Percentiles rank a stretch among this genome's conserved stretches.
Conservation (phyloP, 2,329 filamentous ascomycete genomes). For the Pseudogymnoascus sp. region DNA sequence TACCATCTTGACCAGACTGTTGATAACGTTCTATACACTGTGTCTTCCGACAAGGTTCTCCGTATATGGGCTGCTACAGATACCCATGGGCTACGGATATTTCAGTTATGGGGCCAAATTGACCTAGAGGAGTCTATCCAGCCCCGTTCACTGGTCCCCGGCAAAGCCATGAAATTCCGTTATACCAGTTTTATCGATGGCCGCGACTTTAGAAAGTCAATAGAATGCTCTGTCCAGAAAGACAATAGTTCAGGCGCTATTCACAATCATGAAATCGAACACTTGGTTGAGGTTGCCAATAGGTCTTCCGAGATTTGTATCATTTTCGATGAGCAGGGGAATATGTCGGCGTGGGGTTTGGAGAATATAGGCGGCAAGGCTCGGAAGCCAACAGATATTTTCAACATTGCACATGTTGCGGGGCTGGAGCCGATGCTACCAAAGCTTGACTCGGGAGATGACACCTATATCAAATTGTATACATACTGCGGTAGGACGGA, state of each 20-base stretch:
- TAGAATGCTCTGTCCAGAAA: constrained; percentile 65
- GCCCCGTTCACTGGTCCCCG: constrained; percentile 17
- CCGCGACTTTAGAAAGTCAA: constrained; percentile 68
- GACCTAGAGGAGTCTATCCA: constrained; percentile 68
- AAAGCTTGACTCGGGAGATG: constrained; percentile 4
- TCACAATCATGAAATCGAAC: constrained; percentile 66
- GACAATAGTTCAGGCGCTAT: constrained; percentile 41
- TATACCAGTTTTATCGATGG: constrained; percentile 80
- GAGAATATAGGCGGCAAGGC: constrained; percentile 73
- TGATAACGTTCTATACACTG: constrained; percentile 84
- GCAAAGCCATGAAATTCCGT: constrained; percentile 34
- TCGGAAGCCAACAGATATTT: constrained; percentile 61
- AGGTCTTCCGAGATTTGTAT: constrained; percentile 81
- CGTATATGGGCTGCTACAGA: constrained; percentile 79
- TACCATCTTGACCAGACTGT: constrained; percentile 68
- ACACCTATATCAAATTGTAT: constrained; percentile 57
- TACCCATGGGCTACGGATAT: constrained; percentile 58
- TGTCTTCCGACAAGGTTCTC: constrained; percentile 72
- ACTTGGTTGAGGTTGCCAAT: constrained; percentile 79
- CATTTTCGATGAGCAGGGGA: constrained; percentile 72
- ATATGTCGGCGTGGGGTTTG: constrained; percentile 87
- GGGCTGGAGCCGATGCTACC: constrained; percentile 40
- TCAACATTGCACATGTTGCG: constrained; percentile 76
- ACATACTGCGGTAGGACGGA: constrained; percentile 61
- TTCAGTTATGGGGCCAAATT: constrained; percentile 74